phyloP scores from a whole-genome alignment of 495 filamentous ascomycete genomes.

The Penicillium diatomitis region DNA sequence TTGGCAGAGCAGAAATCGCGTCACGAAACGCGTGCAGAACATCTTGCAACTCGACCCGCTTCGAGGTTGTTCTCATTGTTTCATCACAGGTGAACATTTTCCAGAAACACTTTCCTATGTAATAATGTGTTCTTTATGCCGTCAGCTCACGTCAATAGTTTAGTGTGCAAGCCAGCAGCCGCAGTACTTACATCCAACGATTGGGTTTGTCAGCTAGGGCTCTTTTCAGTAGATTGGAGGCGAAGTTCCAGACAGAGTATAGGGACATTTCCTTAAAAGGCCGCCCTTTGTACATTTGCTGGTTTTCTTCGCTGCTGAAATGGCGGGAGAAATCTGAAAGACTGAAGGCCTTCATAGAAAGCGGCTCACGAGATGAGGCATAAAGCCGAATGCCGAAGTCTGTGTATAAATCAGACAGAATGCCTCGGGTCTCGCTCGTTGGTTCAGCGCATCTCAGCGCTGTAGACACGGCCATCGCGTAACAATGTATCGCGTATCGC shows the following conservation, averaged over 20 bases:
- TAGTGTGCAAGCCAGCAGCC: no score
- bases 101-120: slow-evolving; percentile 90
- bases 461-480: slow-evolving; percentile 77
- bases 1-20: slow-evolving; percentile 71
- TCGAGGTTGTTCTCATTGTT: slow-evolving; percentile 35
- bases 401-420: slow-evolving; percentile 73
- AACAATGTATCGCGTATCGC: slow-evolving; percentile 82
- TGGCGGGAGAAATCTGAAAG: slow-evolving; percentile 67
- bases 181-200: slow-evolving; percentile 65
- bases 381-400: slow-evolving; percentile 90
- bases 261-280: slow-evolving; percentile 64
- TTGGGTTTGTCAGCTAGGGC: slow-evolving; percentile 67
- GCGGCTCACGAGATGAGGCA: slow-evolving; percentile 80
- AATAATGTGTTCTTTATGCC: slow-evolving; percentile 60
- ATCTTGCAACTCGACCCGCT: slow-evolving; percentile 41
- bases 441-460: slow-evolving; percentile 54
- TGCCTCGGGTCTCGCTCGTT: slow-evolving; percentile 50
- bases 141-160: no score
- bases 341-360: slow-evolving; percentile 78
- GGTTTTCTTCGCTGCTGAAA: slow-evolving; percentile 55
- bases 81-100: slow-evolving; percentile 73
- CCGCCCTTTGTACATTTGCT: slow-evolving; percentile 64
- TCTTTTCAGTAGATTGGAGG: slow-evolving; percentile 65
- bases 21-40: slow-evolving; percentile 63
- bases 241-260: slow-evolving; percentile 82